phyloP scores from a whole-genome alignment of 495 filamentous ascomycete genomes.

The Neurospora cerealis region DNA sequence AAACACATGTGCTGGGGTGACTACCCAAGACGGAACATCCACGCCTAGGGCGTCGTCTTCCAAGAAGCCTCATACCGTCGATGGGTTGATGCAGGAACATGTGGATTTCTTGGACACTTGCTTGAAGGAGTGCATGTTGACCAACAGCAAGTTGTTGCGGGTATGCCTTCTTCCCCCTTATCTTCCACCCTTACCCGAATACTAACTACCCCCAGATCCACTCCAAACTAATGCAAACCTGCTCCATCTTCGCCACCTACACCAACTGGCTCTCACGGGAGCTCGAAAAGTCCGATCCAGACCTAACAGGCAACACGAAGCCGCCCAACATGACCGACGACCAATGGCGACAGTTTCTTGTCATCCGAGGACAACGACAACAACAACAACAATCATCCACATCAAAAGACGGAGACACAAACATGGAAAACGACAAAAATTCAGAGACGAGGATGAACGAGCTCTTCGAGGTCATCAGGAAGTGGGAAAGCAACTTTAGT shows the following conservation, averaged over 20 bases:
- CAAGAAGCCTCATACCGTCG: conserved; percentile 58
- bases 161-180: conserved; percentile 37
- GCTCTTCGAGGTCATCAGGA: conserved; percentile 70
- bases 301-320: conserved; percentile 46
- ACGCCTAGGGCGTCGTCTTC: conserved; percentile 11
- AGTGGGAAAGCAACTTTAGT: conserved; percentile 88
- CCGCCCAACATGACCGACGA: conserved; percentile 43
- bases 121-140: conserved; percentile 97
- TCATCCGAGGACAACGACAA: conserved; percentile 13
- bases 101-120: conserved; percentile 97
- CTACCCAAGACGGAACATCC: conserved; percentile 12
- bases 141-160: conserved; percentile 83
- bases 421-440: neutral
- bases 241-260: conserved; percentile 83
- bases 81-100: conserved; percentile 98
- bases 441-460: conserved; percentile 43
- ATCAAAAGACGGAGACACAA: neutral
- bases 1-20: conserved; percentile 35
- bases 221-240: conserved; percentile 86
- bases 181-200: neutral
- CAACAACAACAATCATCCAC: neutral
- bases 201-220: conserved; percentile 56
- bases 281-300: conserved; percentile 66
- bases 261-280: conserved; percentile 69
- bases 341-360: conserved; percentile 41